Evolutionary conservation across 306 rosid genomes (phyloP).

Genomic region (Vigna nakashimae): DNA sequence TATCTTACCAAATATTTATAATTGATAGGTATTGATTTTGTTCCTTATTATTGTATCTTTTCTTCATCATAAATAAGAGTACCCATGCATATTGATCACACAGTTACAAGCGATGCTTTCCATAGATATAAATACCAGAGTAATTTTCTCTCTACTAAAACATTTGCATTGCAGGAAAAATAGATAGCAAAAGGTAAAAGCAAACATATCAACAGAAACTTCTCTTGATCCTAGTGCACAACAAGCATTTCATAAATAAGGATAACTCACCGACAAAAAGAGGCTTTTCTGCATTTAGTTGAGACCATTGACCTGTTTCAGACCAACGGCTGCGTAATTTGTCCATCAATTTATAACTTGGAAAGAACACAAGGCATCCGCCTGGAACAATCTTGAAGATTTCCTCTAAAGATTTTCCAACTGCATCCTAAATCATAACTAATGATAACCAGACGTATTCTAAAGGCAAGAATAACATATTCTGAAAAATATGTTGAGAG

Average conservation of each 20-base stretch:
- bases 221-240: conserved; percentile 13
- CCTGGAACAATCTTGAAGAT: conserved; percentile 82
- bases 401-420: conserved; percentile 91
- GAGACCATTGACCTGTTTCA: conserved; percentile 97
- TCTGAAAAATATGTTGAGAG: conserved; percentile 11
- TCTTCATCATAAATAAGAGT: no score
- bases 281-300: conserved; percentile 62
- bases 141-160: conserved; percentile 19
- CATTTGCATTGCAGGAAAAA: not conserved
- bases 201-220: conserved; percentile 25
- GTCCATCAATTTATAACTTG: conserved; percentile 94
- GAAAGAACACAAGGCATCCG: conserved; percentile 95
- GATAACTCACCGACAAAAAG: conserved; percentile 80
- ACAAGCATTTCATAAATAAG: conserved; percentile 34
- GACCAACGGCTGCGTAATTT: conserved; percentile 86
- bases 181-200: conserved; percentile 35
- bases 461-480: conserved; percentile 23
- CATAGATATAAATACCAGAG: conserved; percentile 12
- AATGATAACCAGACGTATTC: conserved; percentile 40
- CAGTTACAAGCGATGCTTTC: no score
- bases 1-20: no score
- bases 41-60: no score
- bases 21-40: no score
- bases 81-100: no score
- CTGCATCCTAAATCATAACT: conserved; percentile 71